Evolutionary conservation across 352 stramenopile species (phyloP).

Genomic region (Blastocystis sp.): DNA sequence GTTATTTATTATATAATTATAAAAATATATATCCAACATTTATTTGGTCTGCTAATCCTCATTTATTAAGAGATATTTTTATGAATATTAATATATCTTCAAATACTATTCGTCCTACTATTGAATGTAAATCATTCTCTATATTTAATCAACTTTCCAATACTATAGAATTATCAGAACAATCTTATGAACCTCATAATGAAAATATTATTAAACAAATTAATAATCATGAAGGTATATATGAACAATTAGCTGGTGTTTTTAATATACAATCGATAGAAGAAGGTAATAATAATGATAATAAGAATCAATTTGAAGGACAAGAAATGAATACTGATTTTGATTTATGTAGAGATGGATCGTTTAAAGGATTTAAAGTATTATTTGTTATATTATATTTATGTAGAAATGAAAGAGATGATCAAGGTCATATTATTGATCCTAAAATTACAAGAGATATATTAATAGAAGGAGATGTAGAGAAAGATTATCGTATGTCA

Average conservation of each 20-base stretch:
- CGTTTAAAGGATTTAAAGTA: conserved; percentile 8
- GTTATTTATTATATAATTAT: conserved; percentile 1
- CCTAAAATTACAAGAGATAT: background rate
- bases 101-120: too few species aligned
- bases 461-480: background rate
- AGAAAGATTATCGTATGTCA: background rate
- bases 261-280: too few species aligned
- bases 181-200: too few species aligned
- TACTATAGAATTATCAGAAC: too few species aligned
- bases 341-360: conserved; percentile 17
- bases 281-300: too few species aligned
- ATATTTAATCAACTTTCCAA: too few species aligned
- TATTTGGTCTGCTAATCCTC: conserved; percentile 8
- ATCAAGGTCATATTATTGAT: background rate
- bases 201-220: too few species aligned
- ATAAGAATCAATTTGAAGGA: too few species aligned
- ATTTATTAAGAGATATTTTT: background rate
- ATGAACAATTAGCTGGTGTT: too few species aligned
- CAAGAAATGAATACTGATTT: background rate
- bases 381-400: conserved; percentile 30
- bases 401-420: background rate
- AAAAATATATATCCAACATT: conserved; percentile 10
- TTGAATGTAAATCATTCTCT: too few species aligned
- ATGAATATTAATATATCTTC: background rate
- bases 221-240: too few species aligned